Base-by-base conservation (phyloP, 2,329 filamentous ascomycete genomes). In the Xylariaceae sp. region DNA sequence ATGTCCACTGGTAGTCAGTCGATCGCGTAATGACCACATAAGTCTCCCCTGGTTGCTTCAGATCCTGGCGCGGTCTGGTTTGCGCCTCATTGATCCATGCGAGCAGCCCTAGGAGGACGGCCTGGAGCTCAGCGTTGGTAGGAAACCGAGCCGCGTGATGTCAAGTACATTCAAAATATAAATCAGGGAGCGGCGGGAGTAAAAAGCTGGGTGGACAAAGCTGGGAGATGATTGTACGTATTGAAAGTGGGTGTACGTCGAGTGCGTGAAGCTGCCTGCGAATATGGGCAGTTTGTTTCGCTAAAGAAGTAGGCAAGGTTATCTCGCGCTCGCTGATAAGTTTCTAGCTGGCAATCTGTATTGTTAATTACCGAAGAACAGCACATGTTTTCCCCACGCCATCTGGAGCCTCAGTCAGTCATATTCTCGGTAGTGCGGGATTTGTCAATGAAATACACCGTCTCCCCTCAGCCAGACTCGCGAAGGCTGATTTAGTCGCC, bases 301-400 rank as follows among this genome's bases (percentile, higher is more conserved):
- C 48, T 51, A 42, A 56, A 58, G 38, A 61, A 59, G 45, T 61
- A 61, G 12, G 53, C 55, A 14, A 58, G 47, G 22, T 53, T 59
- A 19, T 58, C 57, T 34, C 55, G 48, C 4, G 43, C 10, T 11
- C 48, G 53, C 13, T 19, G n/a, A 9, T 34, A 18, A 31, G 31
- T 34, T 13, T 33, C 38, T 17, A 51, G 18, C 11, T 46, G 41
- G 13, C 55, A 58, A 1, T 12, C 31, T 17, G 55, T 58, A n/a
- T 48, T 41, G 3, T 56, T 47, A 31, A 59, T 53, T 3, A 58
- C 48, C 2, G 53, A 56, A 9, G 51, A 16, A 19, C 57, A 58
- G 31, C 59, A 53, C 46, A 55, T 52, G 59, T 59, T 47, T 61
- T 59, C 7, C 57, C 59, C 31, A 38, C 51, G 6, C 53, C 57